A percentile compares a stretch with the other conserved stretches of the same genome.
These are phyloP conservation scores for Canariomyces notabilis DNA, from an alignment of 2,329 filamentous ascomycete species.

Conservation along the genomic window DNA sequence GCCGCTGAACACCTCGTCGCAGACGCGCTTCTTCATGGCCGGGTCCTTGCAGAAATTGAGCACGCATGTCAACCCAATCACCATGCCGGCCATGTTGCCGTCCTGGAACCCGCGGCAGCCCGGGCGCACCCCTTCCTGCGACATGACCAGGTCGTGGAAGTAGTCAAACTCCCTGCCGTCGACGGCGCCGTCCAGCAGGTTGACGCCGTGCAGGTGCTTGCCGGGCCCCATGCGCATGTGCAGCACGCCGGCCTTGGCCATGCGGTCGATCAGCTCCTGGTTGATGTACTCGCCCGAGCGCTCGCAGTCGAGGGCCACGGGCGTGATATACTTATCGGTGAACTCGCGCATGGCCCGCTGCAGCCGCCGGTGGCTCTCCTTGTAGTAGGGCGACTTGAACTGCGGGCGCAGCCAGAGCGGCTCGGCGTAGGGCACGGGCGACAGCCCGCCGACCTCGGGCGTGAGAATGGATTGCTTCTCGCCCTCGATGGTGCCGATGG, in stretches of 20 bases:
- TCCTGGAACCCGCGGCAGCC: conserved; percentile 80
- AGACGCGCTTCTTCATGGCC: conserved; percentile 60
- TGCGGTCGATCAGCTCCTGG: conserved; percentile 68
- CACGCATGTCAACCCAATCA: conserved; percentile 73
- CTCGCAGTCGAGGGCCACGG: conserved; percentile 74
- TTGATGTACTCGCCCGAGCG: conserved; percentile 65
- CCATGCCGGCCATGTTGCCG: conserved; percentile 82
- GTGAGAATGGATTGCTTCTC: conserved; percentile 71
- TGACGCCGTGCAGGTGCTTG: conserved; percentile 69
- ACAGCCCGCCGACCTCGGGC: conserved; percentile 65
- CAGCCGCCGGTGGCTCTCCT: conserved; percentile 64
- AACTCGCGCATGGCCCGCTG: conserved; percentile 69
- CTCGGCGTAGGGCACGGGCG: conserved; percentile 76
- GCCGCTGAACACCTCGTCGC: conserved; percentile 68
- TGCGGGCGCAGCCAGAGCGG: conserved; percentile 74
- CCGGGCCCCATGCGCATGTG: conserved; percentile 82
- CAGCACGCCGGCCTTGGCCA: conserved; percentile 68
- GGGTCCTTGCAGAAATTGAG: conserved; percentile 71
- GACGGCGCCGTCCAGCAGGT: conserved; percentile 63
- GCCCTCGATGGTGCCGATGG: conserved; percentile 68
- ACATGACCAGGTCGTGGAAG: conserved; percentile 74
- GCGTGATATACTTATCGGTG: conserved; percentile 63
- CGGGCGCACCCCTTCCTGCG: conserved; percentile 66
- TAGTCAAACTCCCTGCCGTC: conserved; percentile 81
- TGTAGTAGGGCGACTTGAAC: conserved; percentile 78